Evolutionary conservation across 371 early-diverging fungal genomes (phyloP), one percentile per base, ranked within the genome.

Genomic region (Conidiobolus incongruus): DNA sequence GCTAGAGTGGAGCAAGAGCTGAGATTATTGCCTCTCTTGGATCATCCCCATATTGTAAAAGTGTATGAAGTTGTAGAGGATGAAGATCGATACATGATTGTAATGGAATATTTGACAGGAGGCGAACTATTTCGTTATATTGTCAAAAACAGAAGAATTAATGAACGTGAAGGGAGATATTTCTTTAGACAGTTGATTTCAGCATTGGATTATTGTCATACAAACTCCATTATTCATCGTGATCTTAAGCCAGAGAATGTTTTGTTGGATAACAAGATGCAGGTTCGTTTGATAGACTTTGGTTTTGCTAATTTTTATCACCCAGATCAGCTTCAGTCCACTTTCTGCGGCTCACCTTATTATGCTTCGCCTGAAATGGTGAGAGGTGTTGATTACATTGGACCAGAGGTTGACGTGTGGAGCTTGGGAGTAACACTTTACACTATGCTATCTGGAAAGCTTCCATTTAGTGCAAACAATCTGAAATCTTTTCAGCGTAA

Each of bases 321-420:
- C 20, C 75, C 77, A 30, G 70, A 75, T 33, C 65, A 65, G 5
- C 70, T 70, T 33, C 61, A 92, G 29, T 75, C 72, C 10, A 95
- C 95, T 0, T 92, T 86, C 51, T 95, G 93, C 52, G 95, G 98
- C n/a, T 85, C 88, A 16, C 63, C 89, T 10, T 91, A 94, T 54
- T 97, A 91, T 77, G 95, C 93, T 15, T 89, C 95, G 1, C 98
- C 98, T 4, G 98, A 96, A 56, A 56, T 97, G 33, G 59, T 96
- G 15, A 68, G 69, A 30, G 93, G 91, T 2, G 68, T 72, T 37
- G 70, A 77, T 4, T 95, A 95, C 49, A 70, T 68, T 1, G 96
- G 95, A 0, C 93, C 95, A 10, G 96, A 92, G 55, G 80, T 93
- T 4, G 96, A 95, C 55, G 67, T 94, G 8, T 95, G 95, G 95